These are phyloP conservation scores for Fusarium penzigii DNA, from an alignment of 2,329 filamentous ascomycete species.

Conservation along the genomic window DNA sequence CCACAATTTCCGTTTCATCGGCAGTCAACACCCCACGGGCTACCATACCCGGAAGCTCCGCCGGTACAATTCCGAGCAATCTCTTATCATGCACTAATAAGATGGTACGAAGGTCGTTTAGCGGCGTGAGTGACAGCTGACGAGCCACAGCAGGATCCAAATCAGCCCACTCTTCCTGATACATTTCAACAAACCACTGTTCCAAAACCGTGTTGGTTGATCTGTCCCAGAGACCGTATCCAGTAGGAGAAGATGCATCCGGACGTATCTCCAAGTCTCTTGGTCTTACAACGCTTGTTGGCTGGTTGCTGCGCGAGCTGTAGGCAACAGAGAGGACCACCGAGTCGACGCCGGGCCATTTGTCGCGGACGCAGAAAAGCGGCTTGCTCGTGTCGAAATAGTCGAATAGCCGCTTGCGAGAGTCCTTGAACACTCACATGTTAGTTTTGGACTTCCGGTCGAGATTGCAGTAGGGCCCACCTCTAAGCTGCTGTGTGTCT, in stretches of 20 bases:
- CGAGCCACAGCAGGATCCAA: conserved; percentile 7
- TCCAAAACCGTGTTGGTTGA: neutral
- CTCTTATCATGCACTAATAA: conserved; percentile 19
- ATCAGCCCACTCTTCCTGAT: conserved; percentile 10
- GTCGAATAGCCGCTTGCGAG: conserved; percentile 3
- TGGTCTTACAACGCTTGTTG: conserved; percentile 4
- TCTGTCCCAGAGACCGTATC: conserved; percentile 5
- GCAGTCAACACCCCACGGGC: conserved; percentile 5
- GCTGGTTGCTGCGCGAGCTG: neutral
- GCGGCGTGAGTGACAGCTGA: conserved; percentile 8
- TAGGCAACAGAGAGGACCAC: neutral
- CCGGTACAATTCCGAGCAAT: conserved; percentile 11
- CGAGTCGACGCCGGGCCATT: conserved; percentile 14
- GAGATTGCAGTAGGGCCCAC: neutral
- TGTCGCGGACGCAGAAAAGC: conserved; percentile 4
- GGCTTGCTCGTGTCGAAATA: conserved; percentile 8
- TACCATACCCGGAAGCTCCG: conserved; percentile 13
- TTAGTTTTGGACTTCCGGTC: neutral
- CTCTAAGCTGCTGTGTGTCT: conserved; percentile 6
- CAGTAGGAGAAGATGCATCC: neutral
- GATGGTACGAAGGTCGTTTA: conserved; percentile 15
- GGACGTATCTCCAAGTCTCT: conserved; percentile 8
- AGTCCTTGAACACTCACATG: neutral
- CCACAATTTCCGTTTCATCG: conserved; percentile 7
- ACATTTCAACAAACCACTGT: conserved; percentile 15